These are phyloP conservation scores for Auricularia heimuer DNA, from an alignment of 768 basidiomycete species.

Conservation along the genomic window DNA sequence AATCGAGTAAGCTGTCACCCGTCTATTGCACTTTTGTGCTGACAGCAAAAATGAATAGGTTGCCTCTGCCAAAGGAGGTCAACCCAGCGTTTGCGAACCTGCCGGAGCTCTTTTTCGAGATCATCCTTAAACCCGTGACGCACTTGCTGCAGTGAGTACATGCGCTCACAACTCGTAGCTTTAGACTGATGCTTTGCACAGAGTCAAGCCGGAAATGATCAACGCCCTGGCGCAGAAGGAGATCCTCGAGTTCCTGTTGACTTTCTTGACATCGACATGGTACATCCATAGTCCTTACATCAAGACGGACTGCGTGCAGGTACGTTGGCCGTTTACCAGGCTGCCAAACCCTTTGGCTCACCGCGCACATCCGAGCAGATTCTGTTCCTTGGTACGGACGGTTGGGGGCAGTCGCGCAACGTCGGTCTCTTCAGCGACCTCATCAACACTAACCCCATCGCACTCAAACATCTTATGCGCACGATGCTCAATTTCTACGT, in stretches of 20 bases:
- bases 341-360: neutral
- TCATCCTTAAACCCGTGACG: neutral
- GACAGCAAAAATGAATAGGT: slow-evolving; percentile 29
- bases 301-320: slow-evolving; percentile 93
- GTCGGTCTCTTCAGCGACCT: slow-evolving; percentile 65
- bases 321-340: slow-evolving; percentile 22
- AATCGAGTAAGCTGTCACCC: slow-evolving; percentile 42
- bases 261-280: slow-evolving; percentile 88
- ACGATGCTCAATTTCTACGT: slow-evolving; percentile 92
- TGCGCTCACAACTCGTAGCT: neutral
- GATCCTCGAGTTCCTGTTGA: slow-evolving; percentile 76
- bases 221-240: slow-evolving; percentile 80
- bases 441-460: slow-evolving; percentile 77
- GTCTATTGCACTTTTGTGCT: neutral
- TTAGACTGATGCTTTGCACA: slow-evolving; percentile 14
- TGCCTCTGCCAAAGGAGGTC: slow-evolving; percentile 79
- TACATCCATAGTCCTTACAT: slow-evolving; percentile 99
- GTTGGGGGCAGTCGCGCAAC: slow-evolving; percentile 34
- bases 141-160: neutral
- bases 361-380: slow-evolving; percentile 33
- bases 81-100: slow-evolving; percentile 78
- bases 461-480: slow-evolving; percentile 81
- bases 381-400: slow-evolving; percentile 62
- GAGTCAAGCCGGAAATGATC: slow-evolving; percentile 67
- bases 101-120: slow-evolving; percentile 86